Evolutionary conservation across 495 filamentous ascomycete genomes (phyloP).

Genomic region (Tuber indicum): DNA sequence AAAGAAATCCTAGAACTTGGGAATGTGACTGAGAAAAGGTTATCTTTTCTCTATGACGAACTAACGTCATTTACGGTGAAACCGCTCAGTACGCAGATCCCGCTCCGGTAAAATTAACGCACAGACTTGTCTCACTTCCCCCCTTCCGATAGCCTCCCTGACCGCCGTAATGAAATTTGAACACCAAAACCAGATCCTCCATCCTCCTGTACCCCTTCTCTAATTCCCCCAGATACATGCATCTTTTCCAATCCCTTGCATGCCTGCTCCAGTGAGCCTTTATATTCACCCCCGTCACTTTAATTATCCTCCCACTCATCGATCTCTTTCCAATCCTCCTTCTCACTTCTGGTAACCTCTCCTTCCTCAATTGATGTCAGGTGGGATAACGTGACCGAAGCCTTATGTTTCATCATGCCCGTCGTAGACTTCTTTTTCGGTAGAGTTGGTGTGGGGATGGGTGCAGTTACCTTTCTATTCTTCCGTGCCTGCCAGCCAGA

Average conservation of each 20-base stretch:
- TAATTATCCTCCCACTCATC: background rate
- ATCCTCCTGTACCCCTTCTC: too few species aligned
- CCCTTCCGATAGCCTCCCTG: background rate
- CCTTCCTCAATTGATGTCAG: background rate
- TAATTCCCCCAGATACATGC: background rate
- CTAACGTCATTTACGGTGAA: background rate
- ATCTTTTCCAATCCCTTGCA: background rate
- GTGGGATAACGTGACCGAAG: too few species aligned
- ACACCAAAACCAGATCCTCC: background rate
- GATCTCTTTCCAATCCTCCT: background rate
- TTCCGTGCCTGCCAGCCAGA: background rate
- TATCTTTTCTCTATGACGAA: too few species aligned
- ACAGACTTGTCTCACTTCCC: background rate
- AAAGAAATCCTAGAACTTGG: too few species aligned
- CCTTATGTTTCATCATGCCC: background rate
- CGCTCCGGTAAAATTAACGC: background rate
- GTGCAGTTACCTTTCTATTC: background rate
- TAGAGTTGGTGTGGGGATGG: background rate
- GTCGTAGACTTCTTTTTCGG: background rate
- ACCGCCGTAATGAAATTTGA: background rate
- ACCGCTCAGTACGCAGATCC: background rate
- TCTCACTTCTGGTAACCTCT: rapidly evolving
- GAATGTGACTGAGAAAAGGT: too few species aligned
- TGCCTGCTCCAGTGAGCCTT: background rate
- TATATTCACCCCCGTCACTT: background rate